Evolutionary conservation across 768 basidiomycete species (phyloP).

Genomic region (Amyloporia xantha): DNA sequence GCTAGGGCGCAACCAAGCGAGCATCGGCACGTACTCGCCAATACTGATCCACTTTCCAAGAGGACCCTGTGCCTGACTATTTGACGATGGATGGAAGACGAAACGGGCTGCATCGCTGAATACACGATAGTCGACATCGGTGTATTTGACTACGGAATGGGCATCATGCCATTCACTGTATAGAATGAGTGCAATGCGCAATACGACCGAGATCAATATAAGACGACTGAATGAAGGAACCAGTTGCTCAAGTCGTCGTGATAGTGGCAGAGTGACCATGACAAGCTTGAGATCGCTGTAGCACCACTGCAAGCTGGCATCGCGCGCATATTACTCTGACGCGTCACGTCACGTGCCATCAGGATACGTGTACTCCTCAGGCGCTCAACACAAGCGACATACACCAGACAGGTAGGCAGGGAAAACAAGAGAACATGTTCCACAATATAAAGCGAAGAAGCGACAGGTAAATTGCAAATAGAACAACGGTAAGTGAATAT

Average conservation of each 20-base stretch:
- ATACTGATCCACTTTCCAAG: slow-evolving; percentile 38
- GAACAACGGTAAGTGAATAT: background rate
- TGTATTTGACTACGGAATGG: slow-evolving; percentile 82
- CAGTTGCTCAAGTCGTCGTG: background rate
- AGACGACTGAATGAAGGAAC: slow-evolving; percentile 42
- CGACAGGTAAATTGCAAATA: background rate
- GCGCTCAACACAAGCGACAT: no score
- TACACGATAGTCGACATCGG: slow-evolving; percentile 96
- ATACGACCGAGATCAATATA: slow-evolving; percentile 43
- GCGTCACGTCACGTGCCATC: background rate
- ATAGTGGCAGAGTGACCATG: no score
- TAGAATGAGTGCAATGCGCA: slow-evolving; percentile 66
- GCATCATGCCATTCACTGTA: slow-evolving; percentile 92
- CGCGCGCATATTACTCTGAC: no score
- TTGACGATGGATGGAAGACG: slow-evolving; percentile 32
- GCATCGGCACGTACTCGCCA: slow-evolving; percentile 55
- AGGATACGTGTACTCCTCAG: background rate
- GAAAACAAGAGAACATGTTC: slow-evolving; percentile 13
- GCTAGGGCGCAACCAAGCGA: background rate
- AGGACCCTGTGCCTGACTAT: slow-evolving; percentile 58
- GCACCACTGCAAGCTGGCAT: no score
- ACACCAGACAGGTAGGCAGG: no score
- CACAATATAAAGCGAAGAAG: slow-evolving; percentile 11
- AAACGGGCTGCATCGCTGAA: slow-evolving; percentile 88
- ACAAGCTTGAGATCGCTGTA: no score